Percentiles rank a stretch among this genome's conserved stretches.
Conservation (phyloP, 371 early-diverging fungal species). For the Nematocida sp. region DNA sequence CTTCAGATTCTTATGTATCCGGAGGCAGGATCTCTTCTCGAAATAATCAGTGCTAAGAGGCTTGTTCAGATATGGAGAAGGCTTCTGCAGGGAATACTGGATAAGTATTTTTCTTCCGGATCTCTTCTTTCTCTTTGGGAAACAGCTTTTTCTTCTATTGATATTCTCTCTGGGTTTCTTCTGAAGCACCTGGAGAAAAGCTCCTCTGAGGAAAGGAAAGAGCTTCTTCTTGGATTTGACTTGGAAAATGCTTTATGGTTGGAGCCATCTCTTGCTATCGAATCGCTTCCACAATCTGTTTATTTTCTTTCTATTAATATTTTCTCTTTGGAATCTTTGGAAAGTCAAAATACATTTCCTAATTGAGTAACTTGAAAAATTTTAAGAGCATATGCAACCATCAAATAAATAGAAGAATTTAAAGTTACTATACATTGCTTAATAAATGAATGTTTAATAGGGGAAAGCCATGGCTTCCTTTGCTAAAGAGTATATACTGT, state of each 20-base stretch:
- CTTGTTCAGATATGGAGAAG: constrained; percentile 43
- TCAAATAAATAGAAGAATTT: no score
- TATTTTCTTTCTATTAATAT: constrained; percentile 11
- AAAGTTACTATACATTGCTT: no score
- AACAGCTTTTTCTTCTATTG: constrained; percentile 13
- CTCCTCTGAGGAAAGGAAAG: neutral
- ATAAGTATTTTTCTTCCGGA: neutral
- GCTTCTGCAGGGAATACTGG: constrained; percentile 3
- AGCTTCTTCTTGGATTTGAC: neutral
- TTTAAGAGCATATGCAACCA: neutral
- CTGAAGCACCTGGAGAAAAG: neutral
- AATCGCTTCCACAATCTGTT: constrained; percentile 18
- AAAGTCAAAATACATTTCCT: no score
- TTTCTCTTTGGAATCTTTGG: no score
- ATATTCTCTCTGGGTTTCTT: constrained; percentile 18
- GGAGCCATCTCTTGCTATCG: neutral
- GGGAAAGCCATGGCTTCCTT: no score
- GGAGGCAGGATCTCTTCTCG: neutral
- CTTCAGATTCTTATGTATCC: neutral
- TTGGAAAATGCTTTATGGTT: neutral
- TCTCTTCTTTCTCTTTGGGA: neutral
- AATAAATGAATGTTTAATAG: no score
- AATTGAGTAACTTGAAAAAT: neutral
- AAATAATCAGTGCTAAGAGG: neutral
- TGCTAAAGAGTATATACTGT: no score